Percentiles rank a stretch among this genome's conserved stretches.
Conservation (phyloP, 1,284 basidiomycete genomes). For the Schizophyllum commune region DNA sequence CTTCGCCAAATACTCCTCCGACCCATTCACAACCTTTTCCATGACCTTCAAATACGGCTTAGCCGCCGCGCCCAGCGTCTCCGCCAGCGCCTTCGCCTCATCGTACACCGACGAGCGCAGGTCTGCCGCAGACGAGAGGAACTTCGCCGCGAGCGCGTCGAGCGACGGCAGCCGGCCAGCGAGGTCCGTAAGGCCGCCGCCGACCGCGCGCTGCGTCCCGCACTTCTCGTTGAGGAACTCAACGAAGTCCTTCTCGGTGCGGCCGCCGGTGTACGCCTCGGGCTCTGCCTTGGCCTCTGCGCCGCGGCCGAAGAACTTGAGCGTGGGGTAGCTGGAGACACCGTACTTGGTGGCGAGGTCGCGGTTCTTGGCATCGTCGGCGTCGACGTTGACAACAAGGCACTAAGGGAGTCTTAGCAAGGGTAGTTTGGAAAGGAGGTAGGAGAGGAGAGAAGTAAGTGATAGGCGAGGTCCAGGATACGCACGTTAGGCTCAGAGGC, state of each 20-base stretch:
- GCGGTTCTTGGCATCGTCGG: slow-evolving; percentile 77
- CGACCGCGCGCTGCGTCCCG: slow-evolving; percentile 75
- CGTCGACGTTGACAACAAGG: slow-evolving; percentile 86
- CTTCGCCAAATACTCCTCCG: slow-evolving; percentile 78
- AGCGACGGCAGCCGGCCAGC: slow-evolving; percentile 80
- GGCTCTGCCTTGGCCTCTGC: slow-evolving; percentile 38
- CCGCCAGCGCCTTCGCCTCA: slow-evolving; percentile 47
- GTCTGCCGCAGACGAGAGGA: slow-evolving; percentile 57
- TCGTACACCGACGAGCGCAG: slow-evolving; percentile 55
- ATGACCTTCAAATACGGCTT: slow-evolving; percentile 87
- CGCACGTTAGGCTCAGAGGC: slow-evolving; percentile 66
- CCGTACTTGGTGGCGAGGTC: slow-evolving; percentile 70
- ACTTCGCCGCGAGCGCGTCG: slow-evolving; percentile 73
- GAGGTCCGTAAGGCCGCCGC: slow-evolving; percentile 71
- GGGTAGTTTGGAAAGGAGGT: no score
- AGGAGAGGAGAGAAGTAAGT: no score
- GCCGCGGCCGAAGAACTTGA: slow-evolving; percentile 90
- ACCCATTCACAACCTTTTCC: slow-evolving; percentile 75
- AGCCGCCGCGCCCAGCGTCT: slow-evolving; percentile 42
- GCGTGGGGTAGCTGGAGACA: slow-evolving; percentile 77
- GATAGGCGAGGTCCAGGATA: no score
- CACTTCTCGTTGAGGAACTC: slow-evolving; percentile 82
- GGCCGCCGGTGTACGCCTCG: slow-evolving; percentile 60
- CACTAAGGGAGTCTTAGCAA: slow-evolving; percentile 40
- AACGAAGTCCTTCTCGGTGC: slow-evolving; percentile 65